These are phyloP conservation scores for Starmerella ratchasimensis DNA, from an alignment of 805 yeast genomes.

Conservation along the genomic window DNA sequence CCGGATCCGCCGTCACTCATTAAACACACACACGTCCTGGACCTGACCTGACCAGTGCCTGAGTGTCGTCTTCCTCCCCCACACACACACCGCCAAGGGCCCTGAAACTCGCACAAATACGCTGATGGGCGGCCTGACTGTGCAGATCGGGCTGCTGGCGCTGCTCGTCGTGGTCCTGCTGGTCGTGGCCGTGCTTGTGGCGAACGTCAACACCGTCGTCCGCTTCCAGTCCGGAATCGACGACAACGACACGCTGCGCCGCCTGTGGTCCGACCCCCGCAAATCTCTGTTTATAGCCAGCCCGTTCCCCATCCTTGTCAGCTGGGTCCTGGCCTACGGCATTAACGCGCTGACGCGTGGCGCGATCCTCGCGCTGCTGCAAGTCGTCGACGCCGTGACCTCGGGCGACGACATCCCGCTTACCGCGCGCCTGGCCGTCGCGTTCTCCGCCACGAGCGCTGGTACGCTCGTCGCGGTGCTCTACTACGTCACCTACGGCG, in stretches of 20 bases:
- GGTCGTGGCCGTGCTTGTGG: constrained; percentile 16
- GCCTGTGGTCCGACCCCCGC: constrained; percentile 22
- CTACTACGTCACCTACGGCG: constrained; percentile 17
- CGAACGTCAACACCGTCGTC: constrained; percentile 19
- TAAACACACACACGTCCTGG: no score
- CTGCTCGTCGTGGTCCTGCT: constrained; percentile 15
- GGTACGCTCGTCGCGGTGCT: constrained; percentile 15
- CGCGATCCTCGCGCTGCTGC: constrained; percentile 16
- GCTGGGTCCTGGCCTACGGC: constrained; percentile 15
- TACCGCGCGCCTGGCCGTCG: constrained; percentile 11
- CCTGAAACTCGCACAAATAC: no score
- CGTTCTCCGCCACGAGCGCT: constrained; percentile 11
- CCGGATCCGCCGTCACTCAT: no score
- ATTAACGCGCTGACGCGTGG: constrained; percentile 14
- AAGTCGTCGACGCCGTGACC: constrained; percentile 16
- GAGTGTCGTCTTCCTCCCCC: no score
- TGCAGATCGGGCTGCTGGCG: constrained; percentile 16
- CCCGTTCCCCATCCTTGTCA: constrained; percentile 11
- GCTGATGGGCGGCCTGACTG: not conserved
- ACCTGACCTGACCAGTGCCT: no score
- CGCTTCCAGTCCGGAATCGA: constrained; percentile 20
- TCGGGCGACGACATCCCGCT: constrained; percentile 8
- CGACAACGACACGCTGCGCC: constrained; percentile 19
- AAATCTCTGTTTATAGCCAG: constrained; percentile 19
- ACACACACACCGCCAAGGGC: no score